A percentile compares a stretch with the other conserved stretches of the same genome.
Evolutionary conservation across 371 early-diverging fungal genomes (phyloP).

Genomic region (Encephalitozoon hellem): DNA sequence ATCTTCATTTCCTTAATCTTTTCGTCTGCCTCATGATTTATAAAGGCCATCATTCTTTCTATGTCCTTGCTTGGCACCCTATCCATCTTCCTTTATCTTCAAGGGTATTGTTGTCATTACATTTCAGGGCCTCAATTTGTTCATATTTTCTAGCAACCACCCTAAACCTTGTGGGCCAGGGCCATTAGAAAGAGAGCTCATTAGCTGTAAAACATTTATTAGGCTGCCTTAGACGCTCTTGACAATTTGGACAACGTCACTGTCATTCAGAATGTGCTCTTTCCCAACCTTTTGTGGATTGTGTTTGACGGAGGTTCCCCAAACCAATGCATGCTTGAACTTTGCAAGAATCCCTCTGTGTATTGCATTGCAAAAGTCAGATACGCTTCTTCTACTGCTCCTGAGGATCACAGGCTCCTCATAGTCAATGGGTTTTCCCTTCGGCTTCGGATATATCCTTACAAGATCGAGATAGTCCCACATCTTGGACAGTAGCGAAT

Average conservation of each 20-base stretch:
- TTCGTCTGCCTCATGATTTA: constrained; percentile 58
- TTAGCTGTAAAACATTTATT: neutral
- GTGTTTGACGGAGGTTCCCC: constrained; percentile 95
- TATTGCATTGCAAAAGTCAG: constrained; percentile 92
- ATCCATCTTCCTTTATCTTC: constrained; percentile 29
- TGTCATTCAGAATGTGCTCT: constrained; percentile 82
- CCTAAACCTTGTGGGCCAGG: no score
- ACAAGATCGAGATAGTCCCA: constrained; percentile 57
- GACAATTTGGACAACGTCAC: constrained; percentile 96
- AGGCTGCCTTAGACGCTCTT: constrained; percentile 62
- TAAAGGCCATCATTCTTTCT: constrained; percentile 60
- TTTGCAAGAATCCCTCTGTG: constrained; percentile 86
- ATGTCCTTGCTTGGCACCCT: constrained; percentile 53
- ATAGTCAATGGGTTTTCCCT: constrained; percentile 91
- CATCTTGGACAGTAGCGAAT: constrained; percentile 75
- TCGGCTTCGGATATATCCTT: constrained; percentile 89
- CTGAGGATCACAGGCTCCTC: constrained; percentile 83
- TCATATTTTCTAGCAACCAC: no score
- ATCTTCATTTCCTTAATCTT: constrained; percentile 58
- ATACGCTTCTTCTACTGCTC: constrained; percentile 67
- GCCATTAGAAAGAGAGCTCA: neutral
- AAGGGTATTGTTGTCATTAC: neutral
- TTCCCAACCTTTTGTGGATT: constrained; percentile 94
- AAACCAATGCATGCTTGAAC: constrained; percentile 90
- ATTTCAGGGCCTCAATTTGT: neutral